These are phyloP conservation scores for Cryptococcus deneoformans DNA, from an alignment of 1,284 basidiomycete genomes.

Conservation along the genomic window DNA sequence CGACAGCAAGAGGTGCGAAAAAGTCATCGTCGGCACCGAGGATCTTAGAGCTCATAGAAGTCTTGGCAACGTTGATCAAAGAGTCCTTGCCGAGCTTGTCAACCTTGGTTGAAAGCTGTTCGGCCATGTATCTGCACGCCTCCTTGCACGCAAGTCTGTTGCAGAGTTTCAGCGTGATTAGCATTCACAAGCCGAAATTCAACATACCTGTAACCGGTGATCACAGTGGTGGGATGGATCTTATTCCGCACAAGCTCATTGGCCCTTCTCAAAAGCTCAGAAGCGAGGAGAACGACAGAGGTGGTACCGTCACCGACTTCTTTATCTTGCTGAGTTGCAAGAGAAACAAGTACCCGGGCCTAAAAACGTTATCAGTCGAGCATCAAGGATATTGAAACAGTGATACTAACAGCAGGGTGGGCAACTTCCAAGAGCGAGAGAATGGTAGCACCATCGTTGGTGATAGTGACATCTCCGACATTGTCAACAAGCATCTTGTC, in stretches of 20 bases:
- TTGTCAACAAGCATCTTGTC: constrained; percentile 99
- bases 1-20: constrained; percentile 97
- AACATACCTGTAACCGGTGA: constrained; percentile 82
- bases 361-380: constrained; percentile 14
- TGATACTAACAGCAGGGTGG: constrained; percentile 72
- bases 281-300: constrained; percentile 96
- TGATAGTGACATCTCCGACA: constrained; percentile 99
- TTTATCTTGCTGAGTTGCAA: constrained; percentile 99
- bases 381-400: neutral
- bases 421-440: constrained; percentile 87
- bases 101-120: constrained; percentile 94
- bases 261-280: constrained; percentile 89
- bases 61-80: constrained; percentile 95
- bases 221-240: constrained; percentile 99
- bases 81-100: constrained; percentile 88
- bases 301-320: constrained; percentile 99
- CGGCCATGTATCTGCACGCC: constrained; percentile 97
- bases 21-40: constrained; percentile 97
- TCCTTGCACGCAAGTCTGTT: constrained; percentile 82
- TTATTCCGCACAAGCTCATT: constrained; percentile 98
- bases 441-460: constrained; percentile 99
- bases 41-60: constrained; percentile 99
- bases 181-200: neutral
- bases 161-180: neutral
- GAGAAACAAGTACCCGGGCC: constrained; percentile 91